Evolutionary conservation across 306 rosid species (phyloP).

Genomic region (Quercus ilex): DNA sequence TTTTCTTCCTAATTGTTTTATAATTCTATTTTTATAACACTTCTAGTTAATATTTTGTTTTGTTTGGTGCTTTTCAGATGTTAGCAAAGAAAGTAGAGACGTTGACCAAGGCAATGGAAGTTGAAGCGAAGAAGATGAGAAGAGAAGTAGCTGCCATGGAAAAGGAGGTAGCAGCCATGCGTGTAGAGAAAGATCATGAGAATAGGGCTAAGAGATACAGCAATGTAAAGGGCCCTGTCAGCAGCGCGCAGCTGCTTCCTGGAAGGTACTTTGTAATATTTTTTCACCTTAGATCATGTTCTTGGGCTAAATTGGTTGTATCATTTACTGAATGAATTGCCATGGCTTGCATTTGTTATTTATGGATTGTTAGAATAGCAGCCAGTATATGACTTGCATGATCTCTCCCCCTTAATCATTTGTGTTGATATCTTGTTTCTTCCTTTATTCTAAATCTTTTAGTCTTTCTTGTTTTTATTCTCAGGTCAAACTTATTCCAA

Average conservation of each 20-base stretch:
- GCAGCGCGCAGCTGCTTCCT: conserved; percentile 78
- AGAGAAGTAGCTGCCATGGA: conserved; percentile 98
- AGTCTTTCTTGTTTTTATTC: background rate
- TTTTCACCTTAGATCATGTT: conserved; percentile 9
- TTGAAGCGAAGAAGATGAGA: conserved; percentile 99
- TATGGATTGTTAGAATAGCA: background rate
- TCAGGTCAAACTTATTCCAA: background rate
- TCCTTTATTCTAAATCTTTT: background rate
- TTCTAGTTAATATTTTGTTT: conserved; percentile 17
- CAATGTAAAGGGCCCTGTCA: conserved; percentile 60
- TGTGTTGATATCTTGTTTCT: background rate
- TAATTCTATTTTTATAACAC: background rate
- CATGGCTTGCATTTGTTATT: conserved; percentile 1
- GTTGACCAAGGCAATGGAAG: conserved; percentile 98
- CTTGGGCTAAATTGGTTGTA: background rate
- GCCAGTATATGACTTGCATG: background rate
- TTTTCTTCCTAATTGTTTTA: conserved; percentile 17
- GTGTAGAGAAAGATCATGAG: conserved; percentile 91
- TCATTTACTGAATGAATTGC: conserved; percentile 15
- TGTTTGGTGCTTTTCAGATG: conserved; percentile 54
- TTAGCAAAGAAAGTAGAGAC: conserved; percentile 98
- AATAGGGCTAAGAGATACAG: conserved; percentile 82
- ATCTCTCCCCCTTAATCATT: background rate
- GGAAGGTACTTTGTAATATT: conserved; percentile 60
- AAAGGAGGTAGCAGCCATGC: conserved; percentile 99